Evolutionary conservation across 176 grass and related monocot genomes (phyloP), one percentile per base, ranked within the genome.

Genomic region (Phoenix dactylifera): DNA sequence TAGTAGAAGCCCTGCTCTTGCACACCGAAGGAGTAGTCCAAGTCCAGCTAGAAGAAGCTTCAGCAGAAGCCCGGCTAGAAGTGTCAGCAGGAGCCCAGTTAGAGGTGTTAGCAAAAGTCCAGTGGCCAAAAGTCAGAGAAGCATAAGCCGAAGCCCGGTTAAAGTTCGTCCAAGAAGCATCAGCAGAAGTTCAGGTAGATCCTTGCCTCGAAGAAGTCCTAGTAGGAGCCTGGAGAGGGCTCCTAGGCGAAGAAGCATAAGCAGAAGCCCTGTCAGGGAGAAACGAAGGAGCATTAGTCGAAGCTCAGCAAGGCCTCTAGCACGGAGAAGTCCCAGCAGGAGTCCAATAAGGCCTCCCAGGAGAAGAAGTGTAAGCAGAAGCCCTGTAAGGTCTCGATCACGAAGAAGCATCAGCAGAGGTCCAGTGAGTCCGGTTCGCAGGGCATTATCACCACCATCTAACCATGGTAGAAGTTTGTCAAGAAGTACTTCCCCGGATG

Each of bases 381-480:
- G 79, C 69, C 76, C 79, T 83, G 52, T 66, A 63, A 82, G 74
- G 86, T 80, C 63, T 65, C 49, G 16, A 17, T 51, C 23, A 4
- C 48, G 23, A 51, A 64, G 62, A 65, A 65, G 63, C 50, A 25
- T 52, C 22, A 65, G 50, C 20, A 65, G 20, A 16, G 56, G 52
- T 17, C 65, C 25, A 1, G 52, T 26, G 10, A 87, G 67, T 35
- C 83, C 73, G 72, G 54, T 60, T 71, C 76, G 57, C 61, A 92
- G 82, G 71, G 81, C 62, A 72, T 24, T 77, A 69, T 88, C 92
- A 49, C 81, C 89, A 50, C 66, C 80, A 39, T 58, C 54, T 7
- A 90, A 89, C 66, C 61, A 78, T 60, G 74, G 86, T 17, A 85
- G 92, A 81, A 97, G 92, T 54, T 77, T 68, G 72, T 98, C 94